Evolutionary conservation across 805 yeast species (phyloP).

Genomic region (Metschnikowia colocasiae): DNA sequence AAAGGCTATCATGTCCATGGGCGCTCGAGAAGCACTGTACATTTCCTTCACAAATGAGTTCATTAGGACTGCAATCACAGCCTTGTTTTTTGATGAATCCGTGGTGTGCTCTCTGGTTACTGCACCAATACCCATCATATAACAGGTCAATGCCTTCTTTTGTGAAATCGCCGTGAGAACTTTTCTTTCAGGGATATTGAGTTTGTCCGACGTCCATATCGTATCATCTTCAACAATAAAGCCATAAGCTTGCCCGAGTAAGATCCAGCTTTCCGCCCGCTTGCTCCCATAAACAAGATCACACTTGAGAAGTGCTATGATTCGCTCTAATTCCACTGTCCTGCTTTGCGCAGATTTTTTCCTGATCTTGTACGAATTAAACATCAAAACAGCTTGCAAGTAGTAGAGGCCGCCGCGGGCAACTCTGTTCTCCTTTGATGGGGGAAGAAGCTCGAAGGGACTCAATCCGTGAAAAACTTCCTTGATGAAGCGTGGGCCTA

Average conservation of each 20-base stretch:
- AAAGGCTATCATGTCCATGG: conserved; percentile 63
- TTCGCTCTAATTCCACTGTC: conserved; percentile 74
- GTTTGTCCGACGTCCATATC: conserved; percentile 87
- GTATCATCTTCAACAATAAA: conserved; percentile 82
- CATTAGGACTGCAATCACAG: conserved; percentile 46
- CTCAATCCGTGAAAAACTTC: conserved; percentile 52
- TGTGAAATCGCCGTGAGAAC: conserved; percentile 59
- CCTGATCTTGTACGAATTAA: conserved; percentile 65
- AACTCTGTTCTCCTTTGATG: conserved; percentile 24
- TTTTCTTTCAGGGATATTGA: conserved; percentile 61
- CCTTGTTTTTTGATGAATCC: conserved; percentile 20
- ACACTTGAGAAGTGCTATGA: conserved; percentile 57
- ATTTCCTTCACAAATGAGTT: conserved; percentile 54
- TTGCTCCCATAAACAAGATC: conserved; percentile 67
- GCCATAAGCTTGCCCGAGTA: conserved; percentile 76
- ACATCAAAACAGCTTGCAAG: conserved; percentile 61
- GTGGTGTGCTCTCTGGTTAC: conserved; percentile 6
- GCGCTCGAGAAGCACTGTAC: conserved; percentile 55
- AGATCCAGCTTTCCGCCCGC: conserved; percentile 82
- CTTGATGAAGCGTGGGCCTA: conserved; percentile 45
- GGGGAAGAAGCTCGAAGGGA: conserved; percentile 23
- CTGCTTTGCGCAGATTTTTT: conserved; percentile 78
- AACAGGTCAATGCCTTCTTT: conserved; percentile 67
- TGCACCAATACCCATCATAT: conserved; percentile 63
- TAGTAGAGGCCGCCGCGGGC: conserved; percentile 60